Evolutionary conservation across 768 basidiomycete species (phyloP), one percentile per base, ranked within the genome.

Genomic region (Sistotremastrum niveocremeum): DNA sequence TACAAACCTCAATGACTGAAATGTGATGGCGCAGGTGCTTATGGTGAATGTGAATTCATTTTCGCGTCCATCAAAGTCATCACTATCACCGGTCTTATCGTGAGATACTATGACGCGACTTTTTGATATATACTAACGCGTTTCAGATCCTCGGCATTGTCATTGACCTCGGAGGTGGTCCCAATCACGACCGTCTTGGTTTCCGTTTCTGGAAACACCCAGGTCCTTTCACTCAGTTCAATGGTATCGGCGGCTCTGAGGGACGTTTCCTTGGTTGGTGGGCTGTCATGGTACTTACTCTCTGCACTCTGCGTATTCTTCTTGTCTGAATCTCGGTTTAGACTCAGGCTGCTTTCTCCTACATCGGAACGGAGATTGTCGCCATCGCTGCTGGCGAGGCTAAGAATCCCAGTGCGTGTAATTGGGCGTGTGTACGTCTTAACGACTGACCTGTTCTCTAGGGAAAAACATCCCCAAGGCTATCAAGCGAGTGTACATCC

Each of bases 31-130:
- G n/a, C 47, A 69, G 72, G 77, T 51, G 83, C 74, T 31, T 88
- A 88, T 54, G 84, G 85, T 34, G 86, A 90, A 61, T 77, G 77
- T 5, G 89, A 91, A 61, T 93, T 93, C 57, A 69, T 79, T 42
- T 91, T 91, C 58, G 86, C 86, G 70, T 87, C 84, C 6, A 87
- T 94, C 66, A 93, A 93, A 62, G 84, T 94, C n/a, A 62, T 93
- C 50, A 83, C 84, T 0, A 84, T 90, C 52, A 72, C 69, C 3
- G 86, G 81, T 48, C 67, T 78, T 35, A 79, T 79, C 44, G 77
- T 81, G 50, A 57, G 61, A 57, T 11, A 42, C 28, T 1, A 35
- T 43, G 20, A 20, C 20, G 20, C 46, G 34, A 39, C 10, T 41
- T 38, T 41, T n/a, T 10, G 52, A 8, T 9, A 49, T 28, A 52